A percentile compares a stretch with the other conserved stretches of the same genome.
Evolutionary conservation across 345 rosid genomes (phyloP).

Genomic region (Trapa incisa): DNA sequence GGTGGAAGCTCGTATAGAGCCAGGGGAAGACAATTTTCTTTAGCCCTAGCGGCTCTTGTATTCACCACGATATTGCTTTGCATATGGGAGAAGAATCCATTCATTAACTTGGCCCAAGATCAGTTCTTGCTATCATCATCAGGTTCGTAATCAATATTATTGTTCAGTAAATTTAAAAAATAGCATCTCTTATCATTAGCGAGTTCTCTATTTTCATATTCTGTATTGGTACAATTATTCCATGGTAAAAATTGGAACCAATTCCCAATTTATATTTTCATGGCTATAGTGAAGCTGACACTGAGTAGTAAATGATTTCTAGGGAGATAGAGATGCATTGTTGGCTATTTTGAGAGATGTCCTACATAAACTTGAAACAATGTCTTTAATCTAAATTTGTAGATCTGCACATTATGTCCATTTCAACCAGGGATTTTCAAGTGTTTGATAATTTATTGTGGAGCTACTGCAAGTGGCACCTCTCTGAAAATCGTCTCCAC

Average conservation of each 20-base stretch:
- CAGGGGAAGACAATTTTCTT: constrained; percentile 29
- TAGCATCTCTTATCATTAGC: background rate
- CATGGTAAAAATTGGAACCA: background rate
- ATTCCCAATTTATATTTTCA: background rate
- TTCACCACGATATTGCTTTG: constrained; percentile 30
- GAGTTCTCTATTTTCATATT: background rate
- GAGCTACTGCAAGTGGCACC: background rate
- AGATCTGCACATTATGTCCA: background rate
- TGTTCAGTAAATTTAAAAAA: background rate
- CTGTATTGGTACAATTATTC: background rate
- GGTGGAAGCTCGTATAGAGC: constrained; percentile 18
- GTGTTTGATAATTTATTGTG: background rate
- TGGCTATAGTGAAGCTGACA: background rate
- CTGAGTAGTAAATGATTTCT: background rate
- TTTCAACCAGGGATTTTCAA: background rate
- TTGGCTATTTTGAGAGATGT: background rate
- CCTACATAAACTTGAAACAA: background rate
- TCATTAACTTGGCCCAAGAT: constrained; percentile 21
- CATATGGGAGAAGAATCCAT: constrained; percentile 37
- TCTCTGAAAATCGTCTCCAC: background rate
- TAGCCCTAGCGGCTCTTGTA: constrained; percentile 19
- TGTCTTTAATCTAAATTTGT: background rate
- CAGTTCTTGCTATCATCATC: constrained; percentile 27
- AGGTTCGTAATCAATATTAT: constrained; percentile 19
- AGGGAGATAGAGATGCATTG: background rate